A percentile compares a stretch with the other conserved stretches of the same genome.
Evolutionary conservation across 345 rosid genomes (phyloP).

Genomic region (Punica granatum): DNA sequence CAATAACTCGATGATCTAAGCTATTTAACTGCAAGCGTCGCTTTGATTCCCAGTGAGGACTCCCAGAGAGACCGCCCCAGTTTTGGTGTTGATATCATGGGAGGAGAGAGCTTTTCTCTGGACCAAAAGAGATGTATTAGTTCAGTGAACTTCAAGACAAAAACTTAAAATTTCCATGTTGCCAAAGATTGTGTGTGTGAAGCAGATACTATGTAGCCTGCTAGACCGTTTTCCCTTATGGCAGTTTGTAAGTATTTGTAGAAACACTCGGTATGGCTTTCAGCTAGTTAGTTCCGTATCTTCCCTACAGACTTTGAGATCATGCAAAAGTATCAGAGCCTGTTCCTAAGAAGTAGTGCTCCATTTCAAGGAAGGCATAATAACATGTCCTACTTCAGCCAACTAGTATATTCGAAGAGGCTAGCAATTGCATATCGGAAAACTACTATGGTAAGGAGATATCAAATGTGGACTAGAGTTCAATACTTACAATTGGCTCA

Average conservation of each 20-base stretch:
- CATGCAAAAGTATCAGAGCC: not conserved
- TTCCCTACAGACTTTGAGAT: not conserved
- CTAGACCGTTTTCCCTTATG: not conserved
- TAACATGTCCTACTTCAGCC: not conserved
- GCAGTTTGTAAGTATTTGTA: too few relatives aligned
- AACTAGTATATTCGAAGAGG: not conserved
- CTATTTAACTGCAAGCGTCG: conserved; percentile 10
- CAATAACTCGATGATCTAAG: not conserved
- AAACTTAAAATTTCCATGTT: not conserved
- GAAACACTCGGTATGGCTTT: too few relatives aligned
- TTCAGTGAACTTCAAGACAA: not conserved
- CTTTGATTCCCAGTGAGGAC: not conserved
- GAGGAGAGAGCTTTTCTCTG: conserved; percentile 17
- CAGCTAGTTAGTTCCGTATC: not conserved
- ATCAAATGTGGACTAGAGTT: not conserved
- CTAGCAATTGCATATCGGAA: not conserved
- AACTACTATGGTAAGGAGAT: not conserved
- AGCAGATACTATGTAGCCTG: not conserved
- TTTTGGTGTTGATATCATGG: conserved; percentile 9
- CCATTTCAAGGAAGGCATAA: not conserved
- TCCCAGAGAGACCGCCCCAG: conserved; percentile 6
- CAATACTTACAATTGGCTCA: conserved; percentile 68
- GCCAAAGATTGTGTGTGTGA: not conserved
- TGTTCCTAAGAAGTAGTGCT: not conserved
- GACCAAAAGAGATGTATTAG: conserved; percentile 1